Percentiles rank a stretch among this genome's conserved stretches.
phyloP scores from a whole-genome alignment of 148 eudicot genomes.

The Beta vulgaris region DNA sequence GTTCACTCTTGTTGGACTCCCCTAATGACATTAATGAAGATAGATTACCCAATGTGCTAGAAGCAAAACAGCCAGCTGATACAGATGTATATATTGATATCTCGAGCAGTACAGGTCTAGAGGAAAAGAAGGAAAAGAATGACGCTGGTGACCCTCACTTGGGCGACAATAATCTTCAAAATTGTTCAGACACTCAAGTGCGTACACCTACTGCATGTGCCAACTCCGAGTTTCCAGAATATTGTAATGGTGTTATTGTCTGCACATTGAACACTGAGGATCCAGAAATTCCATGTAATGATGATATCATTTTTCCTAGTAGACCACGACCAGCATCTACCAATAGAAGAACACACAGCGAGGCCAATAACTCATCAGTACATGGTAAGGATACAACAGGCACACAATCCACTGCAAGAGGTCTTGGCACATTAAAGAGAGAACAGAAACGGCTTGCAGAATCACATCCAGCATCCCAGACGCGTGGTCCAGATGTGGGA shows the following conservation, averaged over 20 bases:
- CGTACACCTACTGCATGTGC: slow-evolving; percentile 34
- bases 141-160: slow-evolving; percentile 3
- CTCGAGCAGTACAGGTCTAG: slow-evolving; percentile 27
- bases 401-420: slow-evolving; percentile 29
- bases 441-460: slow-evolving; percentile 35
- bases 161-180: slow-evolving; percentile 15
- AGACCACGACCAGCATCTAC: slow-evolving; percentile 24
- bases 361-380: slow-evolving; percentile 31
- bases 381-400: slow-evolving; percentile 33
- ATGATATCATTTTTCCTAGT: slow-evolving; percentile 65
- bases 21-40: slow-evolving; percentile 35
- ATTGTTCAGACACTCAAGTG: slow-evolving; percentile 30
- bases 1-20: slow-evolving; percentile 48
- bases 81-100: slow-evolving; percentile 26
- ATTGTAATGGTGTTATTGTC: slow-evolving; percentile 36
- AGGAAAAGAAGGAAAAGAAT: slow-evolving; percentile 29
- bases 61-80: slow-evolving; percentile 30
- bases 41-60: slow-evolving; percentile 28
- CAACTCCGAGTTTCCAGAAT: slow-evolving; percentile 38
- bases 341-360: slow-evolving; percentile 30
- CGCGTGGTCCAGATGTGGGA: slow-evolving; percentile 31
- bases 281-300: slow-evolving; percentile 76
- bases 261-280: slow-evolving; percentile 76
- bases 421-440: slow-evolving; percentile 31
- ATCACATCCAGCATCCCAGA: slow-evolving; percentile 36